A percentile compares a stretch with the other conserved stretches of the same genome.
Evolutionary conservation across 78 protist species (phyloP).

Genomic region (Dictyostelium firmibasis): DNA sequence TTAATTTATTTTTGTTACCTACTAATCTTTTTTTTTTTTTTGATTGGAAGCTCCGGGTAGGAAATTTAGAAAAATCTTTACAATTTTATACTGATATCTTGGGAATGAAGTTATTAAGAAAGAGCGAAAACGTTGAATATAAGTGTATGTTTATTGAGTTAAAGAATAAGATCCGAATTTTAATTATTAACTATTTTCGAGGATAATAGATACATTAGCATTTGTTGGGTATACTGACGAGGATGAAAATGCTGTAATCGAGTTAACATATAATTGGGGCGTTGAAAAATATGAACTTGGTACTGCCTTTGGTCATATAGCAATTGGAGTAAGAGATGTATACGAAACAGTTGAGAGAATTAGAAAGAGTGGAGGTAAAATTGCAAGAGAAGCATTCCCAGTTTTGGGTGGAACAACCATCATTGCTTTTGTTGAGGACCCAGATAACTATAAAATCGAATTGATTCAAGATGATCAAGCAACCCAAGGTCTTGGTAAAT

Average conservation of each 20-base stretch:
- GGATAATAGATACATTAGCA: constrained; percentile 19
- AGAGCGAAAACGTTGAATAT: constrained; percentile 27
- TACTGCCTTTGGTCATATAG: constrained; percentile 74
- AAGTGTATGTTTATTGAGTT: background rate
- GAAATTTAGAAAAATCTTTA: constrained; percentile 50
- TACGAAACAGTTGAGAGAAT: constrained; percentile 1
- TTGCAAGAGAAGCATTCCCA: constrained; percentile 69
- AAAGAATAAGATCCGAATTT: too few relatives aligned
- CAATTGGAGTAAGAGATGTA: constrained; percentile 40
- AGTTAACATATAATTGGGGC: constrained; percentile 67
- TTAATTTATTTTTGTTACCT: background rate
- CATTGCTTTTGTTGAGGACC: constrained; percentile 78
- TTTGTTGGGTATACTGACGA: constrained; percentile 22
- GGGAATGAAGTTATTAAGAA: constrained; percentile 69
- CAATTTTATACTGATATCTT: constrained; percentile 48
- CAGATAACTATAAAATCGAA: constrained; percentile 75
- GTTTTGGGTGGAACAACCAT: constrained; percentile 64
- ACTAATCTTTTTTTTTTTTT: background rate
- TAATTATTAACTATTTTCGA: too few relatives aligned
- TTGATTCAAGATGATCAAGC: constrained; percentile 32
- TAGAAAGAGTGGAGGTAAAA: constrained; percentile 43
- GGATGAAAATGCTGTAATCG: constrained; percentile 21
- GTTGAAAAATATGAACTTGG: constrained; percentile 39
- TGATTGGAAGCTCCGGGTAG: constrained; percentile 4
- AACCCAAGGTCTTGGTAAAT: constrained; percentile 32